Conservation (phyloP, 2,329 filamentous ascomycete species). For the Truncatella angustata region DNA sequence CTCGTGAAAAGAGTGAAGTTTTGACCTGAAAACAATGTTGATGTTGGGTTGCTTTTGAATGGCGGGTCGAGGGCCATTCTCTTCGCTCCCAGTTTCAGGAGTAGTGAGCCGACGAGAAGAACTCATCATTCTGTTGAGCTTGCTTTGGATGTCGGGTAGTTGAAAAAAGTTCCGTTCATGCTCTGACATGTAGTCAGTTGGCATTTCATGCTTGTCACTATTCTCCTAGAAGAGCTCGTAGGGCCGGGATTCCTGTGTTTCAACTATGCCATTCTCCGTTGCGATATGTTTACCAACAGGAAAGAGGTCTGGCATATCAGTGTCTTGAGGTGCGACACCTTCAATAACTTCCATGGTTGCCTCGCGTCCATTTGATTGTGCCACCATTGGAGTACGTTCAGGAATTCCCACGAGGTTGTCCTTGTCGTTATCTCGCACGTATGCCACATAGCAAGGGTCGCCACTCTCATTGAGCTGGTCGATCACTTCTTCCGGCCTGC, state of each 20-base stretch:
- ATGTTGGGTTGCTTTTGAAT: no score
- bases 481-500: slow-evolving; percentile 67
- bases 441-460: slow-evolving; percentile 81
- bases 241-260: neutral
- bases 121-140: no score
- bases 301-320: neutral
- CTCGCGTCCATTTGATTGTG: slow-evolving; percentile 11
- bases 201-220: neutral
- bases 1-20: no score
- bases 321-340: slow-evolving; percentile 16
- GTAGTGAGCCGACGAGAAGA: no score
- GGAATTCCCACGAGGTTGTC: slow-evolving; percentile 50
- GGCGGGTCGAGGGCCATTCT: no score
- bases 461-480: slow-evolving; percentile 64
- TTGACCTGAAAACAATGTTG: no score
- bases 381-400: slow-evolving; percentile 26
- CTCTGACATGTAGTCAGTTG: neutral
- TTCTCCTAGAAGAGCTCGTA: neutral
- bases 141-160: no score
- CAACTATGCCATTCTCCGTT: neutral
- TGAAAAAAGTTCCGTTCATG: no score
- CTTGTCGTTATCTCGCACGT: slow-evolving; percentile 68
- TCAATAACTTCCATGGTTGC: slow-evolving; percentile 27
- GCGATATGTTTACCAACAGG: neutral
- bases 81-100: no score